Conservation (phyloP, 768 basidiomycete species). For the Leucogyrophana mollusca region DNA sequence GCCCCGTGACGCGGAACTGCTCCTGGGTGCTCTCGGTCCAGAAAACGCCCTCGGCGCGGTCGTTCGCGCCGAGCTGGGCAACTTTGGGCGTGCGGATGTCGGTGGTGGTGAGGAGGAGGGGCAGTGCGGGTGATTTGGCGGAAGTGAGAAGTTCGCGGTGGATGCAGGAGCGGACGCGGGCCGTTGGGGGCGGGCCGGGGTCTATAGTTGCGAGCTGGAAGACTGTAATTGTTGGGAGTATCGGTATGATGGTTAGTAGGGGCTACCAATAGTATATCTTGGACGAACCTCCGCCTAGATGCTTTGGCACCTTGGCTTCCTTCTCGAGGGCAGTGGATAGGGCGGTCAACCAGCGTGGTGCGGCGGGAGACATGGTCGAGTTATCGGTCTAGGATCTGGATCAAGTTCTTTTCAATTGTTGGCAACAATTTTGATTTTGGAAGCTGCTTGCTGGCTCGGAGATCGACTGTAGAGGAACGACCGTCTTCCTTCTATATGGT, state of each 20-base stretch:
- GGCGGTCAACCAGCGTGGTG: slow-evolving; percentile 47
- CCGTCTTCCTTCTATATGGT: no score
- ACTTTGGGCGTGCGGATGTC: slow-evolving; percentile 75
- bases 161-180: slow-evolving; percentile 65
- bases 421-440: no score
- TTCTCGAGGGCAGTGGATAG: slow-evolving; percentile 43
- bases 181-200: slow-evolving; percentile 29
- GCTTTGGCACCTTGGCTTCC: no score
- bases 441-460: no score
- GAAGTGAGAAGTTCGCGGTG: slow-evolving; percentile 58
- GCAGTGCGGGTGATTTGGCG: slow-evolving; percentile 40
- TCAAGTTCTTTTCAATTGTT: no score
- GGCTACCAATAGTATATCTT: no score
- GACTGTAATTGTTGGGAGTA: slow-evolving; percentile 35
- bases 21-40: slow-evolving; percentile 67
- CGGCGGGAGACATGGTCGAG: slow-evolving; percentile 12
- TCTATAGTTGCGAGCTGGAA: slow-evolving; percentile 46
- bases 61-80: slow-evolving; percentile 46
- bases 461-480: no score
- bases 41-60: slow-evolving; percentile 61
- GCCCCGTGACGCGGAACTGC: slow-evolving; percentile 72
- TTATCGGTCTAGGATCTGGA: no score
- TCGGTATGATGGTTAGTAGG: neutral
- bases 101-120: slow-evolving; percentile 66
- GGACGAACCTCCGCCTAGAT: slow-evolving; percentile 29